Evolutionary conservation across 306 rosid genomes (phyloP), one percentile per base, ranked within the genome.

Genomic region (Cucurbita pepo): DNA sequence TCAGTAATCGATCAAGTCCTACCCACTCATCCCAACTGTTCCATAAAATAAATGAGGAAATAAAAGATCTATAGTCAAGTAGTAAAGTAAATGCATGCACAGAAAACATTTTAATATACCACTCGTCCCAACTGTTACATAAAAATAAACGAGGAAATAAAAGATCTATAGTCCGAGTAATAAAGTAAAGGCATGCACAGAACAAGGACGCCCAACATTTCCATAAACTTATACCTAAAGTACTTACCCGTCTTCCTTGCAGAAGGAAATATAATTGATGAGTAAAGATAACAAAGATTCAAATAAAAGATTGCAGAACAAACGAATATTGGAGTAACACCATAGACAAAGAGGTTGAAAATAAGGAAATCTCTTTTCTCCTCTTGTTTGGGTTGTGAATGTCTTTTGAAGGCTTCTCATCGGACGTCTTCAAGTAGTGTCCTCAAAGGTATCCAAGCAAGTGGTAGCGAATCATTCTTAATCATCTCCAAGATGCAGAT

Each of bases 1-100:
- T 86, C 96, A 82, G 65, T 84, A 93, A 81, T 16, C 88, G 88
- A 65, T 90, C 96, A 69, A 75, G 13, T 36, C 59, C 79, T 51
- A 82, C 88, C 98, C 98, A 93, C 78, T 93, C 98, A 81, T 93
- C 98, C 98, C 98, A 90, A 10, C 98, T 90, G 89, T 80, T 53
- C 34, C 52, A 25, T 8, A 44, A 43, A 8, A 22, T 53, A n/a
- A 19, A 50, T 40, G 3, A 50, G 30, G 11, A 56, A 57, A 37
- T 37, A 60, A 9, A 14, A 47, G 11, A 62, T 73, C 72, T 45
- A 14, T n/a, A 56, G 52, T 41, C 14, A 64, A 9, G 51, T 43
- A 64, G 71, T 64, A 41, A 66, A 66, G 34, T 5, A 63, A 25
- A 40, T 13, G 19, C 25, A 38, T 59, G 21, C 12, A 38, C 15